phyloP scores from a whole-genome alignment of 345 rosid genomes.

The Citrus medica region DNA sequence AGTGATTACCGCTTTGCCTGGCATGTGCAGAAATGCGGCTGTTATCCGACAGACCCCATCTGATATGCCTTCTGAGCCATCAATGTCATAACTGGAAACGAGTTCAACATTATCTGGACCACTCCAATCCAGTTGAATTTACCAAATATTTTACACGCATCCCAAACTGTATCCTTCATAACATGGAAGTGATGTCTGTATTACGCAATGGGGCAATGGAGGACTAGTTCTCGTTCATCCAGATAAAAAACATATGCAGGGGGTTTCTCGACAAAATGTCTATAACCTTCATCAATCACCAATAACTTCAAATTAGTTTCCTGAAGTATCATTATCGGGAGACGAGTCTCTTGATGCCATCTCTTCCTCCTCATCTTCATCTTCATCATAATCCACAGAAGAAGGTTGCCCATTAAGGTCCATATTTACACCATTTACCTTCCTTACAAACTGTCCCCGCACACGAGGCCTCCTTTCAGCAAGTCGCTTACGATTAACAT shows the following conservation, averaged over 20 bases:
- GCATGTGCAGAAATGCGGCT: background rate
- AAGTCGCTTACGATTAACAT: conserved; percentile 81
- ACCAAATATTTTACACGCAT: background rate
- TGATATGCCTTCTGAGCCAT: background rate
- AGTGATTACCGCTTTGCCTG: background rate
- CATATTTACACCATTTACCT: conserved; percentile 71
- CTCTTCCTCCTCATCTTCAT: conserved; percentile 72
- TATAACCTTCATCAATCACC: background rate
- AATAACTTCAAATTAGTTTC: conserved; percentile 22
- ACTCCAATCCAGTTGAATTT: background rate
- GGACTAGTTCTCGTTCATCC: background rate
- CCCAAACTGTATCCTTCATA: background rate
- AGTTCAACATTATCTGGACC: background rate
- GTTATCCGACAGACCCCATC: background rate
- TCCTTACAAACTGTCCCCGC: conserved; percentile 96
- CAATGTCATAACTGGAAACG: background rate
- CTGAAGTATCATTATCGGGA: conserved; percentile 51
- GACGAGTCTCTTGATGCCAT: conserved; percentile 61
- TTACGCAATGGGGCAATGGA: background rate
- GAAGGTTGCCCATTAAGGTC: conserved; percentile 86
- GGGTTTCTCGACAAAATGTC: conserved; percentile 1
- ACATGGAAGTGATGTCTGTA: background rate
- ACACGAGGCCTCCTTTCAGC: conserved; percentile 99
- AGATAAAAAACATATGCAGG: background rate
- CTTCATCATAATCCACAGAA: conserved; percentile 64